These are phyloP conservation scores for Suillus clintonianus DNA, from an alignment of 768 basidiomycete species.

Conservation along the genomic window DNA sequence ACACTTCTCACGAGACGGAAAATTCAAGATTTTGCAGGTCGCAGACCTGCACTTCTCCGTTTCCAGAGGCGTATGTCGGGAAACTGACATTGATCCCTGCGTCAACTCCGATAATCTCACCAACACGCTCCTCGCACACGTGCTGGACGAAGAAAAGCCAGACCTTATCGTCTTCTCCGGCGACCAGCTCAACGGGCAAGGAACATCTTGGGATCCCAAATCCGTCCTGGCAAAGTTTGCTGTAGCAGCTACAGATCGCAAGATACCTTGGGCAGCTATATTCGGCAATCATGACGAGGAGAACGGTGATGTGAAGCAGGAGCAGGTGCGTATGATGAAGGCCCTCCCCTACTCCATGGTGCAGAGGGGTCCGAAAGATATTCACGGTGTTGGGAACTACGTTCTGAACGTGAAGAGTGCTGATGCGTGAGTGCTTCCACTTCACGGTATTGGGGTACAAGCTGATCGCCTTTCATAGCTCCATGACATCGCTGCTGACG, in stretches of 20 bases:
- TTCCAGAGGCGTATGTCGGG: slow-evolving; percentile 73
- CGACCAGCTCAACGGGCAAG: slow-evolving; percentile 93
- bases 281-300: slow-evolving; percentile 96
- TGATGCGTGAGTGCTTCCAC: slow-evolving; percentile 65
- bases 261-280: slow-evolving; percentile 88
- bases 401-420: slow-evolving; percentile 81
- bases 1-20: slow-evolving; percentile 81
- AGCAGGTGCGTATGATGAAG: slow-evolving; percentile 73
- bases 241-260: slow-evolving; percentile 66
- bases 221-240: slow-evolving; percentile 91
- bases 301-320: slow-evolving; percentile 57
- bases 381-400: slow-evolving; percentile 93
- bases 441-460: slow-evolving; percentile 2
- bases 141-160: slow-evolving; percentile 81
- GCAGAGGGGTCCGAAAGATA: slow-evolving; percentile 74
- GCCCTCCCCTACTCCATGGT: slow-evolving; percentile 85
- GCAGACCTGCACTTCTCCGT: slow-evolving; percentile 95
- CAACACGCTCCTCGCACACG: slow-evolving; percentile 63
- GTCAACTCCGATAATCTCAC: slow-evolving; percentile 78
- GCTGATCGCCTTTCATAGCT: slow-evolving; percentile 45
- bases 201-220: slow-evolving; percentile 85
- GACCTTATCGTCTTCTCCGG: slow-evolving; percentile 92
- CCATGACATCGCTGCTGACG: slow-evolving; percentile 85
- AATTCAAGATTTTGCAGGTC: slow-evolving; percentile 87
- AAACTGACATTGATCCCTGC: slow-evolving; percentile 57